Evolutionary conservation across 768 basidiomycete genomes (phyloP).

Genomic region (Mycena chlorophos): DNA sequence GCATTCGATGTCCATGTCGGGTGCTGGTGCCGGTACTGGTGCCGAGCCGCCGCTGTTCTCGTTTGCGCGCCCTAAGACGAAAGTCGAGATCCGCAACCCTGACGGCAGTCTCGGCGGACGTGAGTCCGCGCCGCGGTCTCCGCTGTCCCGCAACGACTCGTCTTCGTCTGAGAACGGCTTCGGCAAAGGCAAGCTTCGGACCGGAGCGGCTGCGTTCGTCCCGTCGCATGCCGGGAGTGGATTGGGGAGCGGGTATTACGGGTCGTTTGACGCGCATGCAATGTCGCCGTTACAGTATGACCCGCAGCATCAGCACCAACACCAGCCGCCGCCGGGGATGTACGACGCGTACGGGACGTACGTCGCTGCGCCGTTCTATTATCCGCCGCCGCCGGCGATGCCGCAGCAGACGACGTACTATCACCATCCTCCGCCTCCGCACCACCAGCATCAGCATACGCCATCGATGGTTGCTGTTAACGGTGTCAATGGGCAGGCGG

Average conservation of each 20-base stretch:
- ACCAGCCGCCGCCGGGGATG: not conserved
- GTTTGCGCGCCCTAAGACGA: conserved; percentile 14
- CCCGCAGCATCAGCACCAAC: not conserved
- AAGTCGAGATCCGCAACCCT: conserved; percentile 20
- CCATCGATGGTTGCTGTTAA: not conserved
- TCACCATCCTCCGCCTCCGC: not conserved
- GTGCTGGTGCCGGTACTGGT: conserved; percentile 2
- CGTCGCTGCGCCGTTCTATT: conserved; percentile 57
- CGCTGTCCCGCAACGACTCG: conserved; percentile 31
- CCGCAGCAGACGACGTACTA: not conserved
- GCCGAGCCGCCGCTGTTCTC: conserved; percentile 14
- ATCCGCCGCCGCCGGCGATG: conserved; percentile 38
- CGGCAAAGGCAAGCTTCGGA: conserved; percentile 43
- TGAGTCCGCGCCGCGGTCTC: not conserved
- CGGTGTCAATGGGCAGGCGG: conserved; percentile 46
- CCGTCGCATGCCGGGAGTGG: conserved; percentile 32
- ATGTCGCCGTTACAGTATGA: not conserved
- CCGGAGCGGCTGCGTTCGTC: conserved; percentile 52
- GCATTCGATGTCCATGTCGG: conserved; percentile 15
- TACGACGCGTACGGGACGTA: conserved; percentile 8
- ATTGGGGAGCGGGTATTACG: not conserved
- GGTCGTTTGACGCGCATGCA: not conserved
- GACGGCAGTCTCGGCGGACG: not conserved
- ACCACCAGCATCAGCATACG: not conserved
- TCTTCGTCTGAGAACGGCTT: conserved; percentile 31